Evolutionary conservation across 2,329 filamentous ascomycete species (phyloP), one percentile per base, ranked within the genome.

Genomic region (Thielaviopsis musarum): DNA sequence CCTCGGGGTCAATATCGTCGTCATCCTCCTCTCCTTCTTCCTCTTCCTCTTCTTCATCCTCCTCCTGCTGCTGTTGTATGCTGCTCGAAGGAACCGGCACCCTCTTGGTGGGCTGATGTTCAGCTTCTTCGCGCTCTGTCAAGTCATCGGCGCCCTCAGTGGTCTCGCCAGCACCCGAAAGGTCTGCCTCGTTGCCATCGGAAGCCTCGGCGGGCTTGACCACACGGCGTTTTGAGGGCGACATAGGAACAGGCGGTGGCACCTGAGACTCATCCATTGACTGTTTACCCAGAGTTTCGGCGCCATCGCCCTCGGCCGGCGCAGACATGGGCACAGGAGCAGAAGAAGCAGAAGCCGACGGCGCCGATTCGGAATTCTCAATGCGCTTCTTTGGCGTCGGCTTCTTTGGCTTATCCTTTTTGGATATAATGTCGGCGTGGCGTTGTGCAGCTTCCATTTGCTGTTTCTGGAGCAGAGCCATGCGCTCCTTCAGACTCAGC

Each of bases 401-500:
- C 28, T 84, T 83, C 73, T 91, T 94, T 12, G 88, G 84, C 71
- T 95, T 95, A 66, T 94, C 89, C 70, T 94, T 91, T 74, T 87
- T 94, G 59, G 84, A 77, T 21, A 78, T 77, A 17, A 85, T 81
- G 45, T 93, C 88, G 7, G 87, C 87, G 71, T 91, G 87, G 57
- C 91, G 79, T 63, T 85, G 79, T 5, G 91, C 88, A 68, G 93
- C 88, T 68, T 97, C 93, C 69, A 88, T 76, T 71, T 98, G 93
- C 70, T 97, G 90, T 69, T 88, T 91, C 70, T 98, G 93, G 17
- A 98, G 76, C 57, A 95, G 75, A 28, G 93, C 93, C 72, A 98
- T 96, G 63, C 93, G 82, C 70, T 98, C 93, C 71, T 97, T 98
- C 63, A 98, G 71, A 65, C 88, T 96, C 59, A 89, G 87, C 24